Evolutionary conservation across 2,329 filamentous ascomycete species (phyloP).

Genomic region (Neonectria coccinea): DNA sequence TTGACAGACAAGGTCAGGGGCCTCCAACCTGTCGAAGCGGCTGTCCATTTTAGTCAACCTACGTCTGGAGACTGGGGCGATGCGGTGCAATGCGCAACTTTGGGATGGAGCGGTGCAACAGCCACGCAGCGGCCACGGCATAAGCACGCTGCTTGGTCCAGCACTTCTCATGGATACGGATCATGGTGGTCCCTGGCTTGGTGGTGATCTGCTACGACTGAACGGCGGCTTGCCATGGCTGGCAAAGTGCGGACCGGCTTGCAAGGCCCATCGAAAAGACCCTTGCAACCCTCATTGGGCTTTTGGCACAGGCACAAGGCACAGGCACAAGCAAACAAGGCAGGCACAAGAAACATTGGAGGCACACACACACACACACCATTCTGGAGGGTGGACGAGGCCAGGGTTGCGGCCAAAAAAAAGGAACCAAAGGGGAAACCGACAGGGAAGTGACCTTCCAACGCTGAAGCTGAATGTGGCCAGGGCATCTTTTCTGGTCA

Average conservation of each 20-base stretch:
- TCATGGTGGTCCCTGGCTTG: conserved; percentile 15
- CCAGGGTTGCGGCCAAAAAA: not conserved
- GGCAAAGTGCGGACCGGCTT: conserved; percentile 8
- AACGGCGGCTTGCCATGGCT: conserved; percentile 16
- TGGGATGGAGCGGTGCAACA: conserved; percentile 19
- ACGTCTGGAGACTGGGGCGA: conserved; percentile 16
- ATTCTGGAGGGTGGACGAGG: not conserved
- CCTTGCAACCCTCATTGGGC: conserved; percentile 17
- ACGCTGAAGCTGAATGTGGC: conserved; percentile 1
- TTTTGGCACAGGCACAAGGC: conserved; percentile 15
- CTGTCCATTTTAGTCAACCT: conserved; percentile 23
- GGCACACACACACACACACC: not conserved
- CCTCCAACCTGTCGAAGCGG: conserved; percentile 16
- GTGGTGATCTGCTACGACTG: not conserved
- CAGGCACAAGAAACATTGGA: conserved; percentile 9
- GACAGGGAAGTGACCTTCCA: not conserved
- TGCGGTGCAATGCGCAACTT: conserved; percentile 21
- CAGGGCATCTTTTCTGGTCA: not conserved
- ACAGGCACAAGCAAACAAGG: conserved; percentile 11
- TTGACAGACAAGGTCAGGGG: conserved; percentile 23
- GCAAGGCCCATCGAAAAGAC: conserved; percentile 12
- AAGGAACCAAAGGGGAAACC: not conserved
- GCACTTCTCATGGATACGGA: not conserved
- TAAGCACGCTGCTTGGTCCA: conserved; percentile 21
- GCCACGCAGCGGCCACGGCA: conserved; percentile 15